These are phyloP conservation scores for Ceratocystis smalleyi DNA, from an alignment of 2,329 filamentous ascomycete genomes.

Conservation along the genomic window DNA sequence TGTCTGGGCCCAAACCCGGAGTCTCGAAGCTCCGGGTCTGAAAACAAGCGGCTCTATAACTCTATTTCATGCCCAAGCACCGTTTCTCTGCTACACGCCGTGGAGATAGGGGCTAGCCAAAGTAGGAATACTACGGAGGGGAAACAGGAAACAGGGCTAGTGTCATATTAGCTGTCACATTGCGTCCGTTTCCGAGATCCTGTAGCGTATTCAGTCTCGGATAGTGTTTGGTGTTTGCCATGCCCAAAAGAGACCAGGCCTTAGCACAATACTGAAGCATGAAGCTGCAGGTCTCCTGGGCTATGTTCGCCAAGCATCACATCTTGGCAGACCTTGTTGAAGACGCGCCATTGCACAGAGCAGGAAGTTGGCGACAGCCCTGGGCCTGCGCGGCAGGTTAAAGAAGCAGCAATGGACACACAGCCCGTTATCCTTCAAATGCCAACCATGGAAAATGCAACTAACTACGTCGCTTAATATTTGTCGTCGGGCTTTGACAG, in stretches of 20 bases:
- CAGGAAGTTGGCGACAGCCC: too few species aligned
- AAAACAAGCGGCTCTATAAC: background rate
- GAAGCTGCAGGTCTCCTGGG: background rate
- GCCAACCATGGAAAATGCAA: too few species aligned
- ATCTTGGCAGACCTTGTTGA: background rate
- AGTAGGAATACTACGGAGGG: background rate
- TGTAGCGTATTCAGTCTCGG: slow-evolving; percentile 37
- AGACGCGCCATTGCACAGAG: too few species aligned
- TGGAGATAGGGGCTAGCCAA: background rate
- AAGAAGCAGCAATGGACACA: background rate
- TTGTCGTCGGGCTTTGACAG: background rate
- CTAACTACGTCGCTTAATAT: too few species aligned
- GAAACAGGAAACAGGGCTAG: background rate
- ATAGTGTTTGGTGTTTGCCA: slow-evolving; percentile 29
- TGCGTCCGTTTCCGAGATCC: slow-evolving; percentile 11
- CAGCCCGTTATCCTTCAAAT: background rate
- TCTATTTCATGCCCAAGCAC: background rate
- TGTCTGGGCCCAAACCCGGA: background rate
- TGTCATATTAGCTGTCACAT: background rate
- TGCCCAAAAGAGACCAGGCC: background rate
- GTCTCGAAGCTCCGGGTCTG: background rate
- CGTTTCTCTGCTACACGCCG: background rate
- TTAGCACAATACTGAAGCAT: background rate
- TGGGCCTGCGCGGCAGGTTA: background rate
- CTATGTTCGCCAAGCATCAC: background rate